Evolutionary conservation across 1,284 basidiomycete species (phyloP).

Genomic region (Ganoderma resinaceum): DNA sequence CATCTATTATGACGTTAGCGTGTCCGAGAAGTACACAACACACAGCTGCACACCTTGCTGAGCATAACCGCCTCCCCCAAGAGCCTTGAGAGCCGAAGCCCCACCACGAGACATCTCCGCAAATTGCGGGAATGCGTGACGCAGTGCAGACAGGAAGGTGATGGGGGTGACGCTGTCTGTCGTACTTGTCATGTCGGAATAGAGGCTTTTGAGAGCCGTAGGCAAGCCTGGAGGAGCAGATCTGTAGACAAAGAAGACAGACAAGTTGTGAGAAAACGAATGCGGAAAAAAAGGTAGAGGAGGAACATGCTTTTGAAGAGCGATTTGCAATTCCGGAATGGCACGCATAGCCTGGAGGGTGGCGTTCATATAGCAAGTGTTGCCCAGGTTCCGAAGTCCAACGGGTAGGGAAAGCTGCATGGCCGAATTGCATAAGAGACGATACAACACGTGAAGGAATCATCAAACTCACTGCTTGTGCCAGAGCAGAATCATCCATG

Average conservation of each 20-base stretch:
- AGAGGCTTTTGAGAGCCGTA: constrained; percentile 76
- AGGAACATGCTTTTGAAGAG: constrained; percentile 62
- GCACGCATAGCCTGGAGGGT: constrained; percentile 92
- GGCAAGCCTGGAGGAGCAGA: constrained; percentile 48
- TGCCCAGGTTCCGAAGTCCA: constrained; percentile 80
- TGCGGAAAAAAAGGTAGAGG: neutral
- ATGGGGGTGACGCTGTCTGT: constrained; percentile 82
- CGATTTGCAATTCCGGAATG: constrained; percentile 86
- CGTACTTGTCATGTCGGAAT: constrained; percentile 75
- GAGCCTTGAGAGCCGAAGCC: constrained; percentile 44
- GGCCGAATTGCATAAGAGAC: neutral
- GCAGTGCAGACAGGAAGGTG: constrained; percentile 75
- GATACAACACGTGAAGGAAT: neutral
- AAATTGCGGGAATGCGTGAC: constrained; percentile 91
- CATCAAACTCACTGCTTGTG: constrained; percentile 69
- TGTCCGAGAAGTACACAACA: neutral
- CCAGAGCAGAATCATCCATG: constrained; percentile 85
- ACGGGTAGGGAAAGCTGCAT: constrained; percentile 68
- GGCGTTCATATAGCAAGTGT: constrained; percentile 97
- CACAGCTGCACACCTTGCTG: constrained; percentile 76
- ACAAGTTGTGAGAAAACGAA: neutral
- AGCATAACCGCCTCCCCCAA: constrained; percentile 62
- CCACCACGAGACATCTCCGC: constrained; percentile 63
- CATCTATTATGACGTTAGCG: constrained; percentile 60
- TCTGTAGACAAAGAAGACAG: constrained; percentile 14